Evolutionary conservation across 2,329 filamentous ascomycete genomes (phyloP), one percentile per base, ranked within the genome.

Genomic region (Didymella sp.): DNA sequence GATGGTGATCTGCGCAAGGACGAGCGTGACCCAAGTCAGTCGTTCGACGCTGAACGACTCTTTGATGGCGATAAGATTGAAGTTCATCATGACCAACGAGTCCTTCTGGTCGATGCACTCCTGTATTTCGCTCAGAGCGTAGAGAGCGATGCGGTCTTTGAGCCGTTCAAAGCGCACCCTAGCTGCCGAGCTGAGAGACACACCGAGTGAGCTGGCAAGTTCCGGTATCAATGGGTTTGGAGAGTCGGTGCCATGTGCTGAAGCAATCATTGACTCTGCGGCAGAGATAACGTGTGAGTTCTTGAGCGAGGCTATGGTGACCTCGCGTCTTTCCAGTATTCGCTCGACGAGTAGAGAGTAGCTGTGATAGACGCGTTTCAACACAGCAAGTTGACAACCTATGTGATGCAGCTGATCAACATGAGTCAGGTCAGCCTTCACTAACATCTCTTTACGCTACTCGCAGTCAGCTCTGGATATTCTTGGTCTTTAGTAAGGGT

Each of bases 61-160:
- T 70, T 89, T 91, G 68, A 91, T 86, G 17, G 89, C 86, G 56
- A 89, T 90, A 61, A 92, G 82, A 72, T 89, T 91, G 80, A 92
- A 92, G 72, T 91, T 91, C 70, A 91, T 85, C 60, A 85, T 84
- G 3, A 89, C 87, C 24, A 92, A 77, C 0, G 86, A 85, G 24
- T 88, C 86, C 69, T 91, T 91, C 73, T 91, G 89, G 25, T 84
- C 84, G 21, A 91, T 74, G 56, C 85, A 85, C 64, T 87, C 86
- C 47, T 84, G 78, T 24, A 87, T 86, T 55, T 87, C 84, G 63
- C 81, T 84, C 37, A 89, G 72, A 58, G 87, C 87, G 45, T 88
- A 82, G 37, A 87, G 77, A 52, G 83, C 78, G 51, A 88, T 80
- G 40, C 85, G 80, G 64, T 88, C 84, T 58, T 81, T 80, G 2